Evolutionary conservation across 116 monocot species (phyloP), one percentile per base, ranked within the genome.

Genomic region (Zostera marina): DNA sequence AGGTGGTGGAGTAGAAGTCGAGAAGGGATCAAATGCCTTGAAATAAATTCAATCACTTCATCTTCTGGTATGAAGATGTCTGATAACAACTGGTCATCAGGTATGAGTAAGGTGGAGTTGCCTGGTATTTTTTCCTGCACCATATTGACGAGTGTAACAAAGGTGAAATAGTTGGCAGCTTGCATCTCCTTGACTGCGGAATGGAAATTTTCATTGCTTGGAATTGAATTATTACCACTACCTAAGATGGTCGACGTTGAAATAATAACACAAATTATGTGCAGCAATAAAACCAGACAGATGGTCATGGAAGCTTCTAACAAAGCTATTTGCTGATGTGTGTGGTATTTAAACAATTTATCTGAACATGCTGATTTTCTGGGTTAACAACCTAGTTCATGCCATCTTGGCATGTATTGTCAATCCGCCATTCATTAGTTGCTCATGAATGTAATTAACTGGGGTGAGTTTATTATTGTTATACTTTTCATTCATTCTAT

Each of bases 51-150:
- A 14, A 79, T 20, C 1, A 78, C 66, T 54, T 71, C 24, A 64
- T 62, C 66, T 41, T 72, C 68, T 0, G 76, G 52, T 25, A 84
- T 53, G 4, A 54, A 21, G 19, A 65, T 49, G 5, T 60, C 54
- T 8, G 88, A 77, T 38, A 83, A 63, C 62, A 70, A 59, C 24
- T 67, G 51, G 42, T 88, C 88, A 21, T 58, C 71, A 4, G 83
- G 83, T 80, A 80, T 78, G 20, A 83, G 66, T 64, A 83, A 80
- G 15, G 83, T 80, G 56, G 72, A 68, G 67, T 88, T 80, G 38
- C 49, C 32, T 10, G 77, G 72, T 25, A 88, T 62, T 22, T 56
- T 57, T 10, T 71, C 71, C 19, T 47, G 53, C 43, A 76, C 84
- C 81, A 81, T 78, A 49, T 74, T 81, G 66, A 84, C 66, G 14